Base-by-base conservation (phyloP, 1,139 yeast species). In the Zhuliangozyma parablackwelliae region DNA sequence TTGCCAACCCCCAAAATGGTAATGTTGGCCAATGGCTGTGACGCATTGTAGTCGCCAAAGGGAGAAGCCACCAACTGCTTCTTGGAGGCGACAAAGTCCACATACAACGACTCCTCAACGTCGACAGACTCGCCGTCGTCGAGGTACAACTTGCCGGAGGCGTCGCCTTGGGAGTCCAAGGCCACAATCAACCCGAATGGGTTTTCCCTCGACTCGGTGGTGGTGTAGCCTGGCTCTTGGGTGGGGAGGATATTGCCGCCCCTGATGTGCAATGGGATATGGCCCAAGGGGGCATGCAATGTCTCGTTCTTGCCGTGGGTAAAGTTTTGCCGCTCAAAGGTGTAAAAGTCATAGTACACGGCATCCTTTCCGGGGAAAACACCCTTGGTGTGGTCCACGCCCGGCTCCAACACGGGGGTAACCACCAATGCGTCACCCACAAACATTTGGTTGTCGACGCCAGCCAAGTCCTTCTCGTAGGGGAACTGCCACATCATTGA, bases 311-410 rank as follows among this genome's bases (percentile, higher is more conserved):
- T 44, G 10, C 56, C 57, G 11, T 45, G 48, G 7, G 47, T 40
- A 35, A 53, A 50, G 35, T 53, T 43, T 28, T 49, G 53, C 24
- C 43, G 37, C 32, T 47, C 46, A 23, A 50, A 48, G 9, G 61
- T 56, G 48, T 61, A 61, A 62, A 62, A 62, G 43, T 61, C 65
- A 38, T 58, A 61, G 53, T 63, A 61, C 6, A 54, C 49, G 21
- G 53, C 59, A 31, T 40, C 42, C n/a, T 48, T 43, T 28, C 50
- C 50, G 16, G 60, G 63, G 51, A 57, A 55, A 12, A 46, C 44
- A 30, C 56, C 63, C 21, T 56, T 50, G 28, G 56, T 59, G 2
- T 50, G 39, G 16, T 48, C 36, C 7, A 46, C 58, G 24, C 51
- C 51, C 16, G 53, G 56, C 34, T 52, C 48, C 35, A 53, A 49